These are phyloP conservation scores for Rosa hybrid DNA, from an alignment of 331 rosid genomes.

Conservation along the genomic window DNA sequence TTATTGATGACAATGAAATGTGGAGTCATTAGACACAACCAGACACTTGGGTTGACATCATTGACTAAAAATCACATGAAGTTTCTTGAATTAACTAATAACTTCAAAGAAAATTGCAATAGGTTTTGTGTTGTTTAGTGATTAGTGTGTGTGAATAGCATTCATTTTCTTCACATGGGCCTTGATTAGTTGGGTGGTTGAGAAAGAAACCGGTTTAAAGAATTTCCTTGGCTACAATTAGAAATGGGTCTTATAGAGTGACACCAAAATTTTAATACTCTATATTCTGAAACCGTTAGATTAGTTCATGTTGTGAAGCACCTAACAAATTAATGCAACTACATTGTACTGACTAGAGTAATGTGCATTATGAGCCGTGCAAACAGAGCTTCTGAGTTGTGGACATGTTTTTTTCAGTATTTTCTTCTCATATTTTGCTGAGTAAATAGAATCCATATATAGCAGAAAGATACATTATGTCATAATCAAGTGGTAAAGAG, in stretches of 20 bases:
- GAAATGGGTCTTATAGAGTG: not conserved
- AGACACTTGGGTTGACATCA: constrained; percentile 1
- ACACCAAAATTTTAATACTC: too few relatives aligned
- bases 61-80: not conserved
- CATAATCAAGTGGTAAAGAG: not conserved
- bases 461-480: not conserved
- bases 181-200: not conserved
- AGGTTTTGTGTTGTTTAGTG: not conserved
- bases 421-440: not conserved
- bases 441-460: not conserved
- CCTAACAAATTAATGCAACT: not conserved
- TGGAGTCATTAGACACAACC: not conserved
- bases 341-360: not conserved
- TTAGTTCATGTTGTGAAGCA: too few relatives aligned
- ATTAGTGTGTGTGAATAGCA: not conserved
- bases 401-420: not conserved
- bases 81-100: not conserved
- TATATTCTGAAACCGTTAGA: too few relatives aligned
- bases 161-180: not conserved
- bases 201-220: not conserved
- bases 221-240: not conserved
- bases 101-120: not conserved
- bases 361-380: not conserved
- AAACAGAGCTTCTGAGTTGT: not conserved
- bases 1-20: not conserved